A percentile compares a stretch with the other conserved stretches of the same genome.
These are phyloP conservation scores for Chenopodium quinoa DNA, from an alignment of 148 eudicot species.

Conservation along the genomic window DNA sequence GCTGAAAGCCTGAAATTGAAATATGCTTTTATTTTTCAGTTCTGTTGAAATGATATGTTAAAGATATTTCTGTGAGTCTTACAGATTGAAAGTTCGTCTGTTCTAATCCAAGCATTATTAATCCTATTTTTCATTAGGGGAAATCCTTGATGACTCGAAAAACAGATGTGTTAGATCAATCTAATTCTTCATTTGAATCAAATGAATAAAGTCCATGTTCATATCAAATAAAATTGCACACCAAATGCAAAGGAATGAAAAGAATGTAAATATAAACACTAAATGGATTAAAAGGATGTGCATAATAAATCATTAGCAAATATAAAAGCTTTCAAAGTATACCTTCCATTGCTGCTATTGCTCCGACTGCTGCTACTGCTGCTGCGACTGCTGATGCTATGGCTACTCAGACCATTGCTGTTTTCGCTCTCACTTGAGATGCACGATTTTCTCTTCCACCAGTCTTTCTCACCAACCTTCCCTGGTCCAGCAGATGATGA, in stretches of 20 bases:
- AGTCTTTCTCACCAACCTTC: conserved; percentile 47
- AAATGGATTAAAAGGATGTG: not conserved
- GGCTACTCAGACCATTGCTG: conserved; percentile 30
- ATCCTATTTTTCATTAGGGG: not conserved
- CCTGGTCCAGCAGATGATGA: conserved; percentile 21
- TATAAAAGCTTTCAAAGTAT: conserved; percentile 4
- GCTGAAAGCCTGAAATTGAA: too few relatives aligned
- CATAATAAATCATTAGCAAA: not conserved
- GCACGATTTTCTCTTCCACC: conserved; percentile 66
- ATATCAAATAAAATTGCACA: not conserved
- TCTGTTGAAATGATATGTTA: not conserved
- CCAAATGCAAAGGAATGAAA: not conserved
- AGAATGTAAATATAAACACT: too few relatives aligned
- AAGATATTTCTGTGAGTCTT: not conserved
- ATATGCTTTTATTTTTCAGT: not conserved
- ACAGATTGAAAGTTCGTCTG: not conserved
- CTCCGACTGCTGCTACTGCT: conserved; percentile 38
- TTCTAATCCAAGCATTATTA: not conserved
- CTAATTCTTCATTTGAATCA: not conserved
- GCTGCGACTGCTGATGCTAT: conserved; percentile 24
- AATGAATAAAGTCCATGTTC: not conserved
- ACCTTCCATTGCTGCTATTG: conserved; percentile 38
- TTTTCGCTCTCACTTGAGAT: conserved; percentile 49
- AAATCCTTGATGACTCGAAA: not conserved
- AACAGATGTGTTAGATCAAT: not conserved